These are phyloP conservation scores for Moricandia moricandioides DNA, from an alignment of 345 rosid species.

Conservation along the genomic window DNA sequence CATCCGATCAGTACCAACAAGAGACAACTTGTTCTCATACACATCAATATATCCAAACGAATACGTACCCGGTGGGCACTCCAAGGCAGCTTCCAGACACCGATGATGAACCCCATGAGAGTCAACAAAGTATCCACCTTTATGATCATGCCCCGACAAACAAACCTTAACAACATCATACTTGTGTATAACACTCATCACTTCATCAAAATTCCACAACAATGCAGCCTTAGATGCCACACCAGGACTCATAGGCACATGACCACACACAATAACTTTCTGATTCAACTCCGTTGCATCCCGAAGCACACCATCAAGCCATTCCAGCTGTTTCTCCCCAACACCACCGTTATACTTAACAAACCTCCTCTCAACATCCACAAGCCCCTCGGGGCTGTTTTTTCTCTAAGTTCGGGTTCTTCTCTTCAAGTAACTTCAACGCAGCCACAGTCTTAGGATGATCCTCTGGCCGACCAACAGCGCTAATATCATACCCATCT, in stretches of 20 bases:
- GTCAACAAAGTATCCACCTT: conserved; percentile 77
- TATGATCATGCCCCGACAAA: conserved; percentile 84
- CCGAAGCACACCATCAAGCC: conserved; percentile 66
- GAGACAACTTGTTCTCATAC: conserved; percentile 59
- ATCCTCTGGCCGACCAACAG: conserved; percentile 77
- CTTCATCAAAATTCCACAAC: conserved; percentile 85
- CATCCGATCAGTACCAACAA: conserved; percentile 63
- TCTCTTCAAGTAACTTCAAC: conserved; percentile 53
- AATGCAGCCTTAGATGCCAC: conserved; percentile 54
- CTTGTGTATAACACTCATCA: conserved; percentile 66
- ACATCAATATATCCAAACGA: conserved; percentile 78
- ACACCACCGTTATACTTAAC: conserved; percentile 91
- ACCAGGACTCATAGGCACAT: conserved; percentile 73
- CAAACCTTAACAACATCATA: conserved; percentile 75
- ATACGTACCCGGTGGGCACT: conserved; percentile 82
- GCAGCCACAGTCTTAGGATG: conserved; percentile 74
- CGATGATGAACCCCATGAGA: conserved; percentile 79
- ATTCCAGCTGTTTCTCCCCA: conserved; percentile 69
- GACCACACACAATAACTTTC: conserved; percentile 78
- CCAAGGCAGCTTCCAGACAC: conserved; percentile 83
- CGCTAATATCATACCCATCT: conserved; percentile 87
- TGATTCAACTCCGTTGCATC: conserved; percentile 64
- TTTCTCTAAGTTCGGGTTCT: conserved; percentile 78
- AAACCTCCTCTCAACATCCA: conserved; percentile 69
- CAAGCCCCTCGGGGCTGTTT: conserved; percentile 77